phyloP scores from a whole-genome alignment of 352 stramenopile genomes.

The Globisporangium lucens region DNA sequence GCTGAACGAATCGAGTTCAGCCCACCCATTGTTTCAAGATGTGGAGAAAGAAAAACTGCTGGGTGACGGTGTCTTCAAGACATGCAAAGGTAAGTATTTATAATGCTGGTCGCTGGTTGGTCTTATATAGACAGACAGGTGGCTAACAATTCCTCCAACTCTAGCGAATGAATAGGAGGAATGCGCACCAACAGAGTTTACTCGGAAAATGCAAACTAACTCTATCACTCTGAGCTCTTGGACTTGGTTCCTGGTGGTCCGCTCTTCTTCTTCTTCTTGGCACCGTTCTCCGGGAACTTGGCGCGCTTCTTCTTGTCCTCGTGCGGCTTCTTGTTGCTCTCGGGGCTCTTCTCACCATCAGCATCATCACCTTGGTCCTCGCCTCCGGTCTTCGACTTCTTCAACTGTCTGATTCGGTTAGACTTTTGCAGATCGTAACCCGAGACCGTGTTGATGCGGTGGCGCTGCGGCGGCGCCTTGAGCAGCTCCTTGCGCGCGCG shows the following conservation, averaged over 20 bases:
- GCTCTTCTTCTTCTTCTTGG: slow-evolving; percentile 8
- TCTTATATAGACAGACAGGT: background rate
- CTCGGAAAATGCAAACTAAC: background rate
- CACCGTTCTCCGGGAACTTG: slow-evolving; percentile 12
- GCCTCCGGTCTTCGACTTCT: slow-evolving; percentile 14
- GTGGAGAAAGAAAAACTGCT: background rate
- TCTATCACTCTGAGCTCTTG: background rate
- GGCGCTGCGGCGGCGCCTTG: slow-evolving; percentile 66
- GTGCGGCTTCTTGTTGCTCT: background rate
- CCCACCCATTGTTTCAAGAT: background rate
- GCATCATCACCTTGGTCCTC: background rate
- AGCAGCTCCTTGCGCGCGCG: slow-evolving; percentile 72
- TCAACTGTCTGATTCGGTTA: slow-evolving; percentile 61
- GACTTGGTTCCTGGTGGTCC: background rate
- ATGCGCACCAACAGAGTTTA: background rate
- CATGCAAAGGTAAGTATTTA: background rate
- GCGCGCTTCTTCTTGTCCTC: slow-evolving; percentile 11
- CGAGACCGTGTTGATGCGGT: slow-evolving; percentile 83
- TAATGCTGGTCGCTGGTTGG: background rate
- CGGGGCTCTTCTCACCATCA: background rate
- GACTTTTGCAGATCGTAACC: slow-evolving; percentile 86
- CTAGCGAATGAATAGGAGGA: background rate
- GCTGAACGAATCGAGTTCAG: background rate
- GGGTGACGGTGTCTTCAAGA: background rate
- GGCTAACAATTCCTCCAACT: background rate